Base-by-base conservation (phyloP, 345 rosid genomes). In the Erucastrum elatum region DNA sequence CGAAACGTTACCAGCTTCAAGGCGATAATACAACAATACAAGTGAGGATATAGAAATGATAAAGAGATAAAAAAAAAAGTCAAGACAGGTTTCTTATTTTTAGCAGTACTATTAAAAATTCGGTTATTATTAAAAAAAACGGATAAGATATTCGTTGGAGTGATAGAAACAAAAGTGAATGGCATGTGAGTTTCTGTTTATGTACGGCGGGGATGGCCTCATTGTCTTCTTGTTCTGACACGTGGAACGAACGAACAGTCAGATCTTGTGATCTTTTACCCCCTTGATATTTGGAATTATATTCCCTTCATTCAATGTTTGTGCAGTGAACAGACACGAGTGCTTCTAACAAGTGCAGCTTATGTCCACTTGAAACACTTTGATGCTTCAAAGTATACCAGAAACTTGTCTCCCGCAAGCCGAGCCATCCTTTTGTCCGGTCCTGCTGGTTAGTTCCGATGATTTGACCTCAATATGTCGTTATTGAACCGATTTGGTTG, bases 341-440 rank as follows among this genome's bases (percentile, higher is more conserved):
- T 77, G 39, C 76, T 93, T 77, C 80, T 95, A 26, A 93, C 96
- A 41, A 90, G 96, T 83, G 99, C 99, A 75, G 99, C 97, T 2
- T 95, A 90, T 82, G 94, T 95, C 31, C 97, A 95, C 81, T 83
- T 95, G 85, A 95, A 90, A 85, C 97, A 90, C 74, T 89, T 88
- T 25, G 99, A 95, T 79, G 96, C 88, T 44, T 95, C 98, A 12
- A 90, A 83, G 71, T 85, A 89, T 64, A 87, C 92, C 0, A 87
- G 97, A 82, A 93, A 93, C 76, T 86, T 95, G 64, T 81, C 91
- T 34, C 99, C 98, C 8, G 99, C 97, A 2, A 93, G 98, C 64
- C 87, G 86, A 58, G 86, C 98, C 75, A 88, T 93, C 64, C 87
- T 93, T 85, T 94, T 95, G 41, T 95, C 97, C 17, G 98, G 99